phyloP scores from a whole-genome alignment of 2,329 filamentous ascomycete species.

The Alternaria longipes region DNA sequence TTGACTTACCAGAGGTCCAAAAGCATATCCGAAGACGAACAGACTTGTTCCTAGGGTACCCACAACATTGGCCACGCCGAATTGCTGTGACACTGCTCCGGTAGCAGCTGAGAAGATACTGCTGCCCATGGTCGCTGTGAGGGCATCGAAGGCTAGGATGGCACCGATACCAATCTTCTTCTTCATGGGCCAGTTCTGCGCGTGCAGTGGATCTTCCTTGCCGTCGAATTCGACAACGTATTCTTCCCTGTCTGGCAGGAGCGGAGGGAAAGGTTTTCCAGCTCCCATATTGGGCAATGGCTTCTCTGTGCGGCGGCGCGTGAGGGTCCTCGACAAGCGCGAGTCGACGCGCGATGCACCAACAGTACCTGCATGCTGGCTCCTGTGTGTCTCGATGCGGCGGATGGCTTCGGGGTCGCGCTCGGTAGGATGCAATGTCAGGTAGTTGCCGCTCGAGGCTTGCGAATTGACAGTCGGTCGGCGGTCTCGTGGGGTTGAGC shows the following conservation, averaged over 20 bases:
- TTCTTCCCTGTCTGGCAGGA: conserved; percentile 74
- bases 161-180: conserved; percentile 77
- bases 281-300: conserved; percentile 74
- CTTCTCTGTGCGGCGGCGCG: conserved; percentile 49
- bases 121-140: conserved; percentile 72
- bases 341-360: conserved; percentile 58
- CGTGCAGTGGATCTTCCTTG: conserved; percentile 81
- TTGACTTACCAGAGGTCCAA: conserved; percentile 47
- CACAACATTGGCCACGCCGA: conserved; percentile 40
- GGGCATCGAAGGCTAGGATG: conserved; percentile 77
- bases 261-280: conserved; percentile 77
- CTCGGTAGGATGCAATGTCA: conserved; percentile 58
- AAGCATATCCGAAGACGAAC: conserved; percentile 50
- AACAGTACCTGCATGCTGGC: conserved; percentile 76
- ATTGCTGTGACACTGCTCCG: conserved; percentile 38
- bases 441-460: conserved; percentile 28
- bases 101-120: conserved; percentile 55
- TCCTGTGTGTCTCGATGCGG: conserved; percentile 75
- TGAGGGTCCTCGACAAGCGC: conserved; percentile 55
- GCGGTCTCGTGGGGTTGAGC: conserved; percentile 26
- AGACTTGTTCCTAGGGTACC: conserved; percentile 47
- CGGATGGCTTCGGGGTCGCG: conserved; percentile 74
- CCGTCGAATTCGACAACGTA: conserved; percentile 88
- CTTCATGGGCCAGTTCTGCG: conserved; percentile 84
- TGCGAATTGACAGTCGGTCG: conserved; percentile 32